These are phyloP conservation scores for Nemania bipapillata DNA, from an alignment of 2,329 filamentous ascomycete genomes.

Conservation along the genomic window DNA sequence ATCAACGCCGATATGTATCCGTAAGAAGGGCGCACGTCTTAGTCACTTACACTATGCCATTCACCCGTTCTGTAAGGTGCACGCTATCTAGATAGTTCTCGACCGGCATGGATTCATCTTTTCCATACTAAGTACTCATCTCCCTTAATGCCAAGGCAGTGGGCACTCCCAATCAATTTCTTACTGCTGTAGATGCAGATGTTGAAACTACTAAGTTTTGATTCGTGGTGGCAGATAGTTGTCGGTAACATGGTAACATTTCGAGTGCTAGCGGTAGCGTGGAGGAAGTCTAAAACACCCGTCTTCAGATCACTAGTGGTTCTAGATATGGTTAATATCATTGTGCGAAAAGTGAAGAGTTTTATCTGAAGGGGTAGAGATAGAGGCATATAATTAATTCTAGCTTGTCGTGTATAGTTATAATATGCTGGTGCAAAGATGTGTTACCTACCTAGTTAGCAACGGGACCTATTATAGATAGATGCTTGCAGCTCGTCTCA, in stretches of 20 bases:
- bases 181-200: not conserved
- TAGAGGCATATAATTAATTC: too few relatives aligned
- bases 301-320: too few relatives aligned
- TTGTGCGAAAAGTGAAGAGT: not conserved
- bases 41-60: conserved; percentile 10
- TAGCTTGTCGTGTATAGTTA: too few relatives aligned
- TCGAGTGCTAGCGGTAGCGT: too few relatives aligned
- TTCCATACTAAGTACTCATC: not conserved
- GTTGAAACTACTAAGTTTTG: not conserved
- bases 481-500: not conserved
- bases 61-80: not conserved
- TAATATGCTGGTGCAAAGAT: not conserved
- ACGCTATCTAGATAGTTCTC: not conserved
- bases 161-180: not conserved
- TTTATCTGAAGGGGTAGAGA: conserved; percentile 12
- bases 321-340: not conserved
- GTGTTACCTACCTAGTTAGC: not conserved
- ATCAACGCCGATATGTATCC: conserved; percentile 10
- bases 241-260: too few relatives aligned
- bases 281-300: too few relatives aligned
- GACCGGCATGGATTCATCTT: not conserved
- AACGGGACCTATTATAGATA: too few relatives aligned
- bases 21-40: conserved; percentile 18
- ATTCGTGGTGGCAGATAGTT: not conserved
- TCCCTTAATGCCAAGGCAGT: not conserved